Percentiles rank a stretch among this genome's conserved stretches.
These are phyloP conservation scores for Blastomyces parvus DNA, from an alignment of 2,329 filamentous ascomycete genomes.

Conservation along the genomic window DNA sequence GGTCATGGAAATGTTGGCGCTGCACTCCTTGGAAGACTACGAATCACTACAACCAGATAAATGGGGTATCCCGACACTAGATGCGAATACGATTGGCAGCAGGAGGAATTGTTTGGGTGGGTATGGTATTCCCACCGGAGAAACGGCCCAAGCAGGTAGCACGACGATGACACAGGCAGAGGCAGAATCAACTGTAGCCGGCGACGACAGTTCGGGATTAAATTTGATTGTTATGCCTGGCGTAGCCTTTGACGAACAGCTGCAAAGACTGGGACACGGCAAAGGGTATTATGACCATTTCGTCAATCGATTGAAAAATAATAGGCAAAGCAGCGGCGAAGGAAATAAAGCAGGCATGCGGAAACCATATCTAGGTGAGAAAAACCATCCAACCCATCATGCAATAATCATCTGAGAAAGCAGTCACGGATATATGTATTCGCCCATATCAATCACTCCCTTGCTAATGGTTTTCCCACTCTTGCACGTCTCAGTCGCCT, in stretches of 20 bases:
- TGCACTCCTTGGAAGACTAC: slow-evolving; percentile 66
- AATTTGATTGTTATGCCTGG: slow-evolving; percentile 89
- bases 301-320: slow-evolving; percentile 47
- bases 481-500: slow-evolving; percentile 50
- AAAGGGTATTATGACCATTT: slow-evolving; percentile 97
- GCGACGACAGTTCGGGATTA: slow-evolving; percentile 39
- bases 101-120: slow-evolving; percentile 67
- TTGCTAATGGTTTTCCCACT: slow-evolving; percentile 16
- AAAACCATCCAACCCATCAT: slow-evolving; percentile 8
- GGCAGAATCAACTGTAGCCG: slow-evolving; percentile 16
- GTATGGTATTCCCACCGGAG: slow-evolving; percentile 34
- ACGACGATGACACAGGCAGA: background rate
- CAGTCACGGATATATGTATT: background rate
- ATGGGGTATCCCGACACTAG: slow-evolving; percentile 92
- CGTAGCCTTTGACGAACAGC: slow-evolving; percentile 71
- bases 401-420: background rate
- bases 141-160: slow-evolving; percentile 3
- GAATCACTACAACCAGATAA: slow-evolving; percentile 64
- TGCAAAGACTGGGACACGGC: slow-evolving; percentile 79
- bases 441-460: background rate
- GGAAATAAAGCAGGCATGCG: slow-evolving; percentile 25
- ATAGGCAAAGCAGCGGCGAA: slow-evolving; percentile 30
- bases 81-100: slow-evolving; percentile 51
- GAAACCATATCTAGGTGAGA: slow-evolving; percentile 53
- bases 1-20: slow-evolving; percentile 90